Evolutionary conservation across 495 filamentous ascomycete species (phyloP), one percentile per base, ranked within the genome.

Genomic region (Penicillium goetzii): DNA sequence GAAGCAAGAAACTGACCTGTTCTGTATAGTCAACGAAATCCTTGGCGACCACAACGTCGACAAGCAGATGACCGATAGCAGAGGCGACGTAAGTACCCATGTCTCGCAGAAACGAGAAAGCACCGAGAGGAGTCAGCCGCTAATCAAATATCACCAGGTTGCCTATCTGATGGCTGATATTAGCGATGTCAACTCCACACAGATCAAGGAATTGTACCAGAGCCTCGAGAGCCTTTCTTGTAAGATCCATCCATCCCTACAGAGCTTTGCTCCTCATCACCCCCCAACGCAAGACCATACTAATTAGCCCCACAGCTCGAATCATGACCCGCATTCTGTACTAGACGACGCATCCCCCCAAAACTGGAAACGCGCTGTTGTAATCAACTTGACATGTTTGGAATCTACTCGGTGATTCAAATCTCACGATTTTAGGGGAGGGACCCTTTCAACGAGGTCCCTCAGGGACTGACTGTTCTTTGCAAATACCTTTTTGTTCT

Each of bases 161-260:
- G 96, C 96, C 25, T 99, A 98, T 73, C 81, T 98, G 62, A 97
- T 99, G 95, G 95, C 96, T 23, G 96, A 99, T 79, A 90, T 99
- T 64, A 96, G 90, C 78, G 82, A 90, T 58, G 92, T 97, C 68
- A 87, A 90, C 69, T 77, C 83, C 14, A 81, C 80, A 25, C 90
- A 95, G 63, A 94, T 98, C 74, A 92, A 92, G 78, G 88, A 91
- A 58, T 82, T 99, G 40, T 91, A 88, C 62, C 88, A 92, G 71
- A 88, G 82, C 69, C 81, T 99, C 47, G 94, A 98, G 71, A 84
- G 81, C 59, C 80, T 97, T 65, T 86, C 82, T 74, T 93, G 91
- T 95, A 83, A 81, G 91, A 19, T 12, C n/a, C 15, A 19, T 12
- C n/a, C 15, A 21, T 19, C n/a, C n/a, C 30, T 25, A 9, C 4